Percentiles rank a stretch among this genome's conserved stretches.
Conservation (phyloP, 306 rosid species). For the Rubus idaeus region DNA sequence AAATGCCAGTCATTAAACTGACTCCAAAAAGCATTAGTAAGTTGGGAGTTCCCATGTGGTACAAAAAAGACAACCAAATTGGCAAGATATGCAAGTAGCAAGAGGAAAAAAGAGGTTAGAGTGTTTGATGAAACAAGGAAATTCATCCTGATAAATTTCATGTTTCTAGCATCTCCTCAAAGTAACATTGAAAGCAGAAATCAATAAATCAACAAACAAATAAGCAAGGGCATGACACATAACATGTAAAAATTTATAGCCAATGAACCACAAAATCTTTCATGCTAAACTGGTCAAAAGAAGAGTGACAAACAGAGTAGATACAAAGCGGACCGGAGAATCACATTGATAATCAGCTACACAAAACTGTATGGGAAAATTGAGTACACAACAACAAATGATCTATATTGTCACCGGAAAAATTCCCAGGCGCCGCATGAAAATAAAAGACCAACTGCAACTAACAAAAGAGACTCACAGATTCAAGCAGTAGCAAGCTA, state of each 20-base stretch:
- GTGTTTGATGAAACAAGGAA: neutral
- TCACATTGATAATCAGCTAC: neutral
- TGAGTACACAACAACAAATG: constrained; percentile 5
- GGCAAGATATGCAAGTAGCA: neutral
- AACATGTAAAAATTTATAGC: neutral
- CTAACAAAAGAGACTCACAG: constrained; percentile 12
- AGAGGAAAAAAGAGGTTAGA: neutral
- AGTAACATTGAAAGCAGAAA: neutral
- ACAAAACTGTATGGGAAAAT: constrained; percentile 11
- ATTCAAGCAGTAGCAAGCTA: neutral
- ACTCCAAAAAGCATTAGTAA: neutral
- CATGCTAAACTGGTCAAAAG: neutral
- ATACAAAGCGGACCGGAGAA: constrained; percentile 10
- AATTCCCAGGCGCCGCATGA: neutral
- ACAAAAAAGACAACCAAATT: neutral
- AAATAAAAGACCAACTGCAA: neutral
- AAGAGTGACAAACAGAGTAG: constrained; percentile 6
- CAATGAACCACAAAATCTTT: neutral
- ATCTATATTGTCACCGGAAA: neutral
- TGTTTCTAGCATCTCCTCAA: neutral
- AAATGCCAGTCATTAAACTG: neutral
- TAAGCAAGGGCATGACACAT: neutral
- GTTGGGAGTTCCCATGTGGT: neutral
- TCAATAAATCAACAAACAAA: neutral
- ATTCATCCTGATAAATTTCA: neutral